Percentiles rank a stretch among this genome's conserved stretches.
phyloP scores from a whole-genome alignment of 106 monocot species.

The Platanthera zijinensis region DNA sequence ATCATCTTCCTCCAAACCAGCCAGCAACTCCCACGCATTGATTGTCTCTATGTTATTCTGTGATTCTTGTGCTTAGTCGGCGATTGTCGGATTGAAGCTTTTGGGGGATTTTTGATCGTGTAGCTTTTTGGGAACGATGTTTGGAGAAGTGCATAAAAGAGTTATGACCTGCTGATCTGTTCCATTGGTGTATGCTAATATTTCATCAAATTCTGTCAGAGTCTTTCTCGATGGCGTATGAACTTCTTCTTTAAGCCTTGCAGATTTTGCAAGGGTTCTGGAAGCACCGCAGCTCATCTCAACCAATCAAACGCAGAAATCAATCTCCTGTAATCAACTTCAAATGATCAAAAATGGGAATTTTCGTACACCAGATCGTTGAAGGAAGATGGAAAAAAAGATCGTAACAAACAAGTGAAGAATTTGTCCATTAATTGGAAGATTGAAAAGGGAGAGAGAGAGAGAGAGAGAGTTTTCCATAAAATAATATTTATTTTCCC shows the following conservation, averaged over 20 bases:
- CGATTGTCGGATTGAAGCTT: neutral
- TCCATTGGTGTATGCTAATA: neutral
- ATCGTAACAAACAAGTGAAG: neutral
- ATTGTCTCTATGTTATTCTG: constrained; percentile 41
- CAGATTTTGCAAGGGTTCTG: neutral
- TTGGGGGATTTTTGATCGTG: neutral
- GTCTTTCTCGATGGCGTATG: neutral
- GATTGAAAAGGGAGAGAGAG: too few relatives aligned
- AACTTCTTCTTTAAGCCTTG: neutral
- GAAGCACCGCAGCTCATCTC: constrained; percentile 7
- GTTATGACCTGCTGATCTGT: neutral
- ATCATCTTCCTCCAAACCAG: constrained; percentile 13
- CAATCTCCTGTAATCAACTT: neutral
- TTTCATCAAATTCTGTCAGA: neutral
- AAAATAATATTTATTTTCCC: too few relatives aligned
- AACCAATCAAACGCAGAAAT: neutral
- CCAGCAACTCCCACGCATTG: constrained; percentile 52
- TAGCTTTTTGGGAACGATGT: neutral
- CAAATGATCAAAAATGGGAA: neutral
- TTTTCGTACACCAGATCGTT: neutral
- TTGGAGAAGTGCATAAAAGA: neutral
- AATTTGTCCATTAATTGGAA: neutral
- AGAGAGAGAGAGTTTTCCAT: too few relatives aligned
- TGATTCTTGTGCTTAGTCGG: neutral
- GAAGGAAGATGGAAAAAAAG: neutral